These are phyloP conservation scores for Cercospora sp. DNA, from an alignment of 2,329 filamentous ascomycete species.

Conservation along the genomic window DNA sequence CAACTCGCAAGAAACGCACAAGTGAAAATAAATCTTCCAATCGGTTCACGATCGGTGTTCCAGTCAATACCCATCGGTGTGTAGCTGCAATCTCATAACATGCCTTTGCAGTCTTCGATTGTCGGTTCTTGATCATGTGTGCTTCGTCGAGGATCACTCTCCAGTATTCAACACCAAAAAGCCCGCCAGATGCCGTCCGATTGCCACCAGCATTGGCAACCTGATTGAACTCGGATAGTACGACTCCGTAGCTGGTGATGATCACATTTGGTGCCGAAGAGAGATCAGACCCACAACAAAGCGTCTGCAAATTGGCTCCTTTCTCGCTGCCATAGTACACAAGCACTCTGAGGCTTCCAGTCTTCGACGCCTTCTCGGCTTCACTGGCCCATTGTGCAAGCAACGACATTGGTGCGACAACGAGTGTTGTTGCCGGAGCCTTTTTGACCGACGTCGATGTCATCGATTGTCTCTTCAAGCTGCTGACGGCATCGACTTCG, in stretches of 20 bases:
- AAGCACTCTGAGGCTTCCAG: constrained; percentile 78
- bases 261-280: constrained; percentile 81
- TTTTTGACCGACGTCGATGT: constrained; percentile 59
- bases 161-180: constrained; percentile 94
- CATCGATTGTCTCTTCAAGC: constrained; percentile 63
- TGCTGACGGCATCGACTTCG: constrained; percentile 53
- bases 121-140: constrained; percentile 82
- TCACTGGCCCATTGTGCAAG: constrained; percentile 98
- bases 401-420: constrained; percentile 95
- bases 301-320: constrained; percentile 69
- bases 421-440: constrained; percentile 86
- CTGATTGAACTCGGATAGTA: constrained; percentile 85
- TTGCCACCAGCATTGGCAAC: constrained; percentile 65
- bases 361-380: constrained; percentile 82
- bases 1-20: constrained; percentile 87
- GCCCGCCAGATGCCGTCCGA: constrained; percentile 54
- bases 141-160: constrained; percentile 94
- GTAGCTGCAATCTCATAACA: constrained; percentile 85
- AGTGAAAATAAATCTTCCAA: constrained; percentile 93
- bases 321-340: constrained; percentile 94
- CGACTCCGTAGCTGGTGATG: constrained; percentile 90
- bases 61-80: constrained; percentile 91
- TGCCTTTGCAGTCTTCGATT: constrained; percentile 90
- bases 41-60: constrained; percentile 94
- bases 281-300: constrained; percentile 75